These are phyloP conservation scores for Phytophthora europaea DNA, from an alignment of 352 stramenopile species.

Conservation along the genomic window DNA sequence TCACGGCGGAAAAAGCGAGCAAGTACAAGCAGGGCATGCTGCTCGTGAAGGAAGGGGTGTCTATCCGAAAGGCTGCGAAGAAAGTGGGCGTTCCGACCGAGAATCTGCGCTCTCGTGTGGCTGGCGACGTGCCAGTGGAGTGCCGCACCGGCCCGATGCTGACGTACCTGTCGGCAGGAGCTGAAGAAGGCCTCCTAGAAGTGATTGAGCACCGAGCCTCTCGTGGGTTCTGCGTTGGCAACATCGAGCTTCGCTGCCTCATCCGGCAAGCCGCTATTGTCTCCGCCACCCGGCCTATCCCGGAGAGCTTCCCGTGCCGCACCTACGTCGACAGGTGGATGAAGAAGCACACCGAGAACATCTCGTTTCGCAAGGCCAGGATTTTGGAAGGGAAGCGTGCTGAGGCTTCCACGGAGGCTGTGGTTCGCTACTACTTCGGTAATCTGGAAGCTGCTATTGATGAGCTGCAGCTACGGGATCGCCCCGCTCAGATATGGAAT, in stretches of 20 bases:
- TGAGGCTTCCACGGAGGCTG: background rate
- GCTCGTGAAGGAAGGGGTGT: background rate
- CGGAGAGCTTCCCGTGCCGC: background rate
- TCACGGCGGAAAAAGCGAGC: background rate
- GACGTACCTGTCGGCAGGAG: background rate
- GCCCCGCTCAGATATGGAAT: too few species aligned
- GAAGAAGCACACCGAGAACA: background rate
- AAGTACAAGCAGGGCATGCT: background rate
- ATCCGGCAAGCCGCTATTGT: slow-evolving; percentile 14
- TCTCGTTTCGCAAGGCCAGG: background rate
- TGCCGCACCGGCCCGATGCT: slow-evolving; percentile 2
- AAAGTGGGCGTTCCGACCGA: background rate
- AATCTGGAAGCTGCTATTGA: too few species aligned
- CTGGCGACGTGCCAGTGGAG: background rate
- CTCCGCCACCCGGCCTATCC: background rate
- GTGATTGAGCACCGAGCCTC: slow-evolving; percentile 1
- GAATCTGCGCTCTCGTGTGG: background rate
- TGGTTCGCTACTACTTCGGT: too few species aligned
- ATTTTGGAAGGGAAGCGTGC: background rate
- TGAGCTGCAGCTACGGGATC: too few species aligned
- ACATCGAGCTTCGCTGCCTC: background rate
- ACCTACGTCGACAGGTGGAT: background rate
- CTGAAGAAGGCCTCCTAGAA: slow-evolving; percentile 4
- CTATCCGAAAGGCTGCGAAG: background rate
- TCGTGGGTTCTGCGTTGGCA: slow-evolving; percentile 4